Conservation (phyloP, 352 stramenopile species). For the Phytophthora sojae region DNA sequence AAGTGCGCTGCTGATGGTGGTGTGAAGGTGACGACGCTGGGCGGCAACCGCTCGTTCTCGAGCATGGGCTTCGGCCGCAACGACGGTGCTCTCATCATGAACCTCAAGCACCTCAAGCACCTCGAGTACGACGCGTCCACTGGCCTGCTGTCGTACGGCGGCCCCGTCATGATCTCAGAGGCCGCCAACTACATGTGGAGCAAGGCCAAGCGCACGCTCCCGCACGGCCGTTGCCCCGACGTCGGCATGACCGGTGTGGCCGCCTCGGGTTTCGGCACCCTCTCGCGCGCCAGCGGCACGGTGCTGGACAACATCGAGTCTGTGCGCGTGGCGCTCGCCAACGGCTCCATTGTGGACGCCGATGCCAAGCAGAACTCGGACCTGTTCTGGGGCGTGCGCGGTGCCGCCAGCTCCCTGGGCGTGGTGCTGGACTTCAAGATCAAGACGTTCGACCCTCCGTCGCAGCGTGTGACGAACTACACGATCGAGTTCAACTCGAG, state of each 20-base stretch:
- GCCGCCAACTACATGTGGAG: constrained; percentile 32
- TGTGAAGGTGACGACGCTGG: constrained; percentile 37
- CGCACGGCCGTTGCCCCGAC: constrained; percentile 36
- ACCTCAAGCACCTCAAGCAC: constrained; percentile 32
- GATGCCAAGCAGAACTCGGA: constrained; percentile 26
- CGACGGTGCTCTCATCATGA: constrained; percentile 37
- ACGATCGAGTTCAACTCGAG: constrained; percentile 27
- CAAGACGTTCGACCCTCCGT: constrained; percentile 24
- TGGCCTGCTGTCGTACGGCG: constrained; percentile 32
- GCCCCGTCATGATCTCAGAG: constrained; percentile 40
- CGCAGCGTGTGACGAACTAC: constrained; percentile 21
- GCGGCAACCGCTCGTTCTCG: constrained; percentile 40
- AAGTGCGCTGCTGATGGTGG: constrained; percentile 32
- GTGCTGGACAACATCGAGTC: constrained; percentile 35
- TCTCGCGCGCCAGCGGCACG: constrained; percentile 29
- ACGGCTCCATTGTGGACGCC: constrained; percentile 35
- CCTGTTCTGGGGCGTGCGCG: constrained; percentile 35
- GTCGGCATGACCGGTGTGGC: constrained; percentile 40
- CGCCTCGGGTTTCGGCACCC: constrained; percentile 32
- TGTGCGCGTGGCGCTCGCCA: constrained; percentile 33
- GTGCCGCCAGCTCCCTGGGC: constrained; percentile 35
- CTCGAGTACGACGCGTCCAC: constrained; percentile 28
- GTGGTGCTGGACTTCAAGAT: constrained; percentile 37
- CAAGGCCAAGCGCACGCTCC: constrained; percentile 17
- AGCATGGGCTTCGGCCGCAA: constrained; percentile 39